These are phyloP conservation scores for Metschnikowia sp. DNA, from an alignment of 805 yeast species.

Conservation along the genomic window DNA sequence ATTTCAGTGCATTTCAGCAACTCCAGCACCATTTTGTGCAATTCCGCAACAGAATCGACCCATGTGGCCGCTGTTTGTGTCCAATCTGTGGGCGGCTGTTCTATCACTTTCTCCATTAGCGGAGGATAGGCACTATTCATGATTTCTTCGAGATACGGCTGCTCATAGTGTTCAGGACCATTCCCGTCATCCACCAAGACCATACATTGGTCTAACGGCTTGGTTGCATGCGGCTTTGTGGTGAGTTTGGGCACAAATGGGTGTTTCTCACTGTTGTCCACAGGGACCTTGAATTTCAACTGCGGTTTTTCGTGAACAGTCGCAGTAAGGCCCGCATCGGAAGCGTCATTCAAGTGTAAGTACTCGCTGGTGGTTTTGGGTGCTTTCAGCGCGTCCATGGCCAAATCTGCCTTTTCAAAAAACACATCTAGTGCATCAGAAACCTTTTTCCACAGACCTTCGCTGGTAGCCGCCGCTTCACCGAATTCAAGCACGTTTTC, in stretches of 20 bases:
- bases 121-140: constrained; percentile 65
- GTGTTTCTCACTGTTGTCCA: constrained; percentile 63
- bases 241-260: constrained; percentile 79
- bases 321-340: constrained; percentile 1
- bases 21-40: constrained; percentile 53
- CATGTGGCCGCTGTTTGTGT: constrained; percentile 58
- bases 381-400: constrained; percentile 46
- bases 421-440: constrained; percentile 62
- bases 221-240: constrained; percentile 67
- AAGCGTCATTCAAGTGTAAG: constrained; percentile 7
- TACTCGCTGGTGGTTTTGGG: constrained; percentile 21
- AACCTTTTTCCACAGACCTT: constrained; percentile 58
- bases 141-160: constrained; percentile 82
- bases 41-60: constrained; percentile 58
- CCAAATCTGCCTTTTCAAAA: constrained; percentile 73
- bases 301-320: constrained; percentile 59
- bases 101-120: constrained; percentile 39
- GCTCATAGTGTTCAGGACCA: constrained; percentile 41
- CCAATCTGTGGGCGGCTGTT: constrained; percentile 63
- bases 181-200: constrained; percentile 2
- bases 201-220: constrained; percentile 52
- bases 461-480: constrained; percentile 39
- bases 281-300: constrained; percentile 46
- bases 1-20: constrained; percentile 55
- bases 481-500: constrained; percentile 28